Percentiles rank a stretch among this genome's conserved stretches.
Evolutionary conservation across 139 green algal species (phyloP).

Genomic region (Coelastrella sp.): DNA sequence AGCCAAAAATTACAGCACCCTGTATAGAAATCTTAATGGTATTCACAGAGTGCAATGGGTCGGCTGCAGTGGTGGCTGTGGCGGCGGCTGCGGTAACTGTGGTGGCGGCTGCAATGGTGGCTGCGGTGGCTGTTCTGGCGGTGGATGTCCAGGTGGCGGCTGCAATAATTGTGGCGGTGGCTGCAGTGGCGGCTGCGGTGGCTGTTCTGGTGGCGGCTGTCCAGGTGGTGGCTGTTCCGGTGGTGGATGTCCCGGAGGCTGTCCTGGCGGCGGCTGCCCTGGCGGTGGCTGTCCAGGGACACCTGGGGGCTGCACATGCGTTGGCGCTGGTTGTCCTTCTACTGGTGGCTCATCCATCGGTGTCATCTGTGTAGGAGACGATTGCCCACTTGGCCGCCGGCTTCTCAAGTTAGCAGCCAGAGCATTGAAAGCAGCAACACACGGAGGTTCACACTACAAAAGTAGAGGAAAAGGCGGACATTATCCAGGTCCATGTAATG

Average conservation of each 20-base stretch:
- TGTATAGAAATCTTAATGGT: conserved; percentile 6
- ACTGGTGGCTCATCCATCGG: no score
- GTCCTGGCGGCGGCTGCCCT: neutral
- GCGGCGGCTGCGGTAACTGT: neutral
- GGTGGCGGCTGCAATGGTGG: neutral
- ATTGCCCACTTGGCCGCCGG: no score
- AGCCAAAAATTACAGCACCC: neutral
- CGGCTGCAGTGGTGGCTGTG: neutral
- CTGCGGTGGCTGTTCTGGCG: neutral
- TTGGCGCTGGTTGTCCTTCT: neutral
- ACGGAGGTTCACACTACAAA: neutral
- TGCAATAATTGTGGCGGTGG: neutral
- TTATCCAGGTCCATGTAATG: neutral
- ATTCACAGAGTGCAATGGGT: neutral
- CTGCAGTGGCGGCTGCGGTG: neutral
- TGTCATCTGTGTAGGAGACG: no score
- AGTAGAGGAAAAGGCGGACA: neutral
- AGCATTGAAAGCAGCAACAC: neutral
- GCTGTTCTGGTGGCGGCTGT: neutral
- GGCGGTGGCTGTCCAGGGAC: no score
- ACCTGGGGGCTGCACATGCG: no score
- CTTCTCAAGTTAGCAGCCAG: neutral
- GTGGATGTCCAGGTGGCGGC: neutral
- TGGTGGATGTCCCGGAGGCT: neutral
- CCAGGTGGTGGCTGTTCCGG: neutral